Conservation (phyloP, 2,329 filamentous ascomycete species). For the Pseudogymnoascus sp. region DNA sequence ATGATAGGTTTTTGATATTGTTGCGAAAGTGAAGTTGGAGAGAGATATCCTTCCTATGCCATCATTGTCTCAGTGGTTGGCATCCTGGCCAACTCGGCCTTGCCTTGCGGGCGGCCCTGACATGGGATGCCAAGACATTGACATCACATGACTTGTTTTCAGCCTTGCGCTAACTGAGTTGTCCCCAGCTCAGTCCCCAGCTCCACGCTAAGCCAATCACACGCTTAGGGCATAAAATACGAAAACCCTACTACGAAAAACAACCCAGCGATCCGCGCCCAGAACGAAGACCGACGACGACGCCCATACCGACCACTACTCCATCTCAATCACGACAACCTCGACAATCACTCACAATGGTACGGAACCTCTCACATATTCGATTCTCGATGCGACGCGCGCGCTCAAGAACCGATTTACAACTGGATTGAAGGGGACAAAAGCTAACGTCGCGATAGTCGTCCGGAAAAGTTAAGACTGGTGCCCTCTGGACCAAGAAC, state of each 20-base stretch:
- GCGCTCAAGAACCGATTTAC: background rate
- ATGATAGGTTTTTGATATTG: conserved; percentile 15
- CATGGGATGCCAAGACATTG: background rate
- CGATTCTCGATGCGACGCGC: conserved; percentile 1
- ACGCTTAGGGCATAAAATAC: conserved; percentile 8
- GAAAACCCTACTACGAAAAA: conserved; percentile 10
- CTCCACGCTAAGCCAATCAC: background rate
- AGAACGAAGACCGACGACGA: conserved; percentile 17
- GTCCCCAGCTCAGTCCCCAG: background rate
- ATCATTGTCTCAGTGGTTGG: background rate
- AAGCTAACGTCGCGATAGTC: conserved; percentile 40
- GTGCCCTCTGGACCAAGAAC: conserved; percentile 97
- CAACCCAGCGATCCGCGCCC: conserved; percentile 8
- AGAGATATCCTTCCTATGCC: background rate
- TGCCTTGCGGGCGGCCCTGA: background rate
- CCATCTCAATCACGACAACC: conserved; percentile 19
- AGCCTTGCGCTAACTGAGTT: conserved; percentile 3
- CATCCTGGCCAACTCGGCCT: background rate
- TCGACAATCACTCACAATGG: conserved; percentile 29
- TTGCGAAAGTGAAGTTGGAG: background rate
- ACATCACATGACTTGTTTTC: background rate
- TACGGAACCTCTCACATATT: conserved; percentile 18
- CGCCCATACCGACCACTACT: conserved; percentile 22
- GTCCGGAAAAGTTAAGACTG: conserved; percentile 77
- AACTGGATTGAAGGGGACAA: conserved; percentile 7